These are phyloP conservation scores for Omphalotus olearius DNA, from an alignment of 1,284 basidiomycete genomes.

Conservation along the genomic window DNA sequence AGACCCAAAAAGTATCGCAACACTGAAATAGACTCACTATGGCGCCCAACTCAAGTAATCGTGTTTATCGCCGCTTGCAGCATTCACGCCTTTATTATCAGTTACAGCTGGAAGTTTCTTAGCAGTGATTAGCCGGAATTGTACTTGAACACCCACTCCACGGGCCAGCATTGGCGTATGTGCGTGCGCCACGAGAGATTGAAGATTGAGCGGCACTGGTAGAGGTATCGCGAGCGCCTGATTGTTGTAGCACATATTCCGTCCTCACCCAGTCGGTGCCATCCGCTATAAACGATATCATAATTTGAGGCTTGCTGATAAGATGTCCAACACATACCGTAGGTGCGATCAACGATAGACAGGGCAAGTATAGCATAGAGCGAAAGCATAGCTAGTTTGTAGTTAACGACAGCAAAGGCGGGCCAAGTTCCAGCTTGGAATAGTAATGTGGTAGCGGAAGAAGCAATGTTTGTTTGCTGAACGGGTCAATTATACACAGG, in stretches of 20 bases:
- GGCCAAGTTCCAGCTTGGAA: constrained; percentile 14
- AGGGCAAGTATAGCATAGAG: not conserved
- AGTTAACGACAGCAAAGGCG: not conserved
- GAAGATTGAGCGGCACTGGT: constrained; percentile 27
- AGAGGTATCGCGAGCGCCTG: constrained; percentile 9
- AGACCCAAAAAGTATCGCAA: too few relatives aligned
- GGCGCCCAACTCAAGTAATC: constrained; percentile 57
- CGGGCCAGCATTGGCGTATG: constrained; percentile 28
- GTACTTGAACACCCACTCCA: constrained; percentile 28
- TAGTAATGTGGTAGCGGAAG: not conserved
- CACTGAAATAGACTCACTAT: constrained; percentile 38
- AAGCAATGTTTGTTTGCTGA: too few relatives aligned
- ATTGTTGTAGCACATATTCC: constrained; percentile 25
- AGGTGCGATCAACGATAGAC: not conserved
- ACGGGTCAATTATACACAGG: too few relatives aligned
- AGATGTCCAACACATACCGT: constrained; percentile 4
- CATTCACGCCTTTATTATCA: constrained; percentile 30
- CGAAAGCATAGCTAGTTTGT: constrained; percentile 8
- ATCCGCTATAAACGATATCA: constrained; percentile 20
- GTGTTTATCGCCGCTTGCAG: constrained; percentile 39
- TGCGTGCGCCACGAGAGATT: constrained; percentile 27
- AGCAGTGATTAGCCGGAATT: constrained; percentile 3
- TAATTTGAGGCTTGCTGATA: not conserved
- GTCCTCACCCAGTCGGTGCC: constrained; percentile 34
- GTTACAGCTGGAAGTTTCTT: constrained; percentile 29